Conservation (phyloP, 2,329 filamentous ascomycete genomes). For the Verticillium nonalfalfae region DNA sequence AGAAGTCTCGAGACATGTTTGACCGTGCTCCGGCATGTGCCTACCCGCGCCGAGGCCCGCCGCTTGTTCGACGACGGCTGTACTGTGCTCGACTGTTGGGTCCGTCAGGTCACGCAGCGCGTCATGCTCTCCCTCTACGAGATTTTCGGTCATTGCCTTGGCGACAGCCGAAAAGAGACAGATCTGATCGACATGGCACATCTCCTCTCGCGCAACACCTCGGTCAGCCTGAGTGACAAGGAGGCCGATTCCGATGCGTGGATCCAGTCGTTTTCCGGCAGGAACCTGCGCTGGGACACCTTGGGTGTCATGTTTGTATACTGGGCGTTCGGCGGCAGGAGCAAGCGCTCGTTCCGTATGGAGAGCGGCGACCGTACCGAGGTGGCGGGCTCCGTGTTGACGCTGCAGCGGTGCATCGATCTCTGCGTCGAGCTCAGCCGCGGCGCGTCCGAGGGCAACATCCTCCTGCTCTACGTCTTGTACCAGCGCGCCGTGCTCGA, state of each 20-base stretch:
- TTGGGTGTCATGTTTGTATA: constrained; percentile 8
- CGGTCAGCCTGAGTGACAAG: constrained; percentile 6
- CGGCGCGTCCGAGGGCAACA: constrained; percentile 18
- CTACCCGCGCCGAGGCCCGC: constrained; percentile 8
- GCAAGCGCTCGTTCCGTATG: not conserved
- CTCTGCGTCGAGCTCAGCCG: not conserved
- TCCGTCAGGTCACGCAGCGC: constrained; percentile 5
- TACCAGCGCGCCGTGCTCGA: constrained; percentile 24
- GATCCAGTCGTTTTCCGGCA: constrained; percentile 6
- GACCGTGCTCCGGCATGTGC: constrained; percentile 28
- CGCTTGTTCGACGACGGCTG: constrained; percentile 7
- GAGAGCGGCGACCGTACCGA: not conserved
- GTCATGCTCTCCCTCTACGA: constrained; percentile 12
- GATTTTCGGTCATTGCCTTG: constrained; percentile 11
- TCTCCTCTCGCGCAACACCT: constrained; percentile 16
- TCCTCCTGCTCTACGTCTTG: constrained; percentile 28
- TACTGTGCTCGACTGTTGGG: constrained; percentile 14
- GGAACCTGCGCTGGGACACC: constrained; percentile 7
- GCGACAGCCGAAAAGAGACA: not conserved
- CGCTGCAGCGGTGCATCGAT: not conserved
- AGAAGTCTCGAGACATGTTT: constrained; percentile 26
- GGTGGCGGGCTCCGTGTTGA: not conserved
- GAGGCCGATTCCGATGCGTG: constrained; percentile 5
- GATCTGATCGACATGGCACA: constrained; percentile 6
- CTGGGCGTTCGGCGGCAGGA: constrained; percentile 3